phyloP scores from a whole-genome alignment of 116 monocot species.

The Dioscorea cayenensis region DNA sequence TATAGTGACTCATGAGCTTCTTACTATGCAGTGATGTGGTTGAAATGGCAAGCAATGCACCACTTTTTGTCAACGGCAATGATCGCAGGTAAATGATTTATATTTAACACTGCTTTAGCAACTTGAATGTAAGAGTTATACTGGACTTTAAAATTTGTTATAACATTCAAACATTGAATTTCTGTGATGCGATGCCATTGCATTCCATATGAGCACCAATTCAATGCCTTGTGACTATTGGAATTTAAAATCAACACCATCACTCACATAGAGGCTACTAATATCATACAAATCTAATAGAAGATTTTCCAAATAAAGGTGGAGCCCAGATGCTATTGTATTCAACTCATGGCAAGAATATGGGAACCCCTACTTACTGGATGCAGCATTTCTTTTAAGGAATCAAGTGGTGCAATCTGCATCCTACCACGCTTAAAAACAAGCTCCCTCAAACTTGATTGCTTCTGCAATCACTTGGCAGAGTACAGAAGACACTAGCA shows the following conservation, averaged over 20 bases:
- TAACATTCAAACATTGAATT: neutral
- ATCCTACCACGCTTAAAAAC: slow-evolving; percentile 40
- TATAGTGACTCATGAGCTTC: neutral
- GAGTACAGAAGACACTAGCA: slow-evolving; percentile 30
- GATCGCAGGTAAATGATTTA: slow-evolving; percentile 42
- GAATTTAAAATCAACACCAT: no score
- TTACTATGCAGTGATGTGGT: slow-evolving; percentile 65
- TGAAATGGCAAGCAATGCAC: slow-evolving; percentile 90
- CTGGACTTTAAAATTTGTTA: neutral
- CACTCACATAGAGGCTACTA: neutral
- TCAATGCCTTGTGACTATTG: neutral
- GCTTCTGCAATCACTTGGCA: slow-evolving; percentile 83
- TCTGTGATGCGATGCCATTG: no score
- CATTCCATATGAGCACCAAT: neutral
- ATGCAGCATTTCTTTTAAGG: slow-evolving; percentile 83
- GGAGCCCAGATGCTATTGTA: slow-evolving; percentile 88
- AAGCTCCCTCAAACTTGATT: slow-evolving; percentile 32
- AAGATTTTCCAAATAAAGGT: slow-evolving; percentile 29
- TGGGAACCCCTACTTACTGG: slow-evolving; percentile 94
- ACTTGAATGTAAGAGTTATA: neutral
- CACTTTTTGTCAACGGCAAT: slow-evolving; percentile 87
- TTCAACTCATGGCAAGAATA: slow-evolving; percentile 83
- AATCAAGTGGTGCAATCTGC: slow-evolving; percentile 67
- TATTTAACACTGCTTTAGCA: no score
- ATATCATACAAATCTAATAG: neutral